phyloP scores from a whole-genome alignment of 1,139 yeast species.

The Candida albicans region DNA sequence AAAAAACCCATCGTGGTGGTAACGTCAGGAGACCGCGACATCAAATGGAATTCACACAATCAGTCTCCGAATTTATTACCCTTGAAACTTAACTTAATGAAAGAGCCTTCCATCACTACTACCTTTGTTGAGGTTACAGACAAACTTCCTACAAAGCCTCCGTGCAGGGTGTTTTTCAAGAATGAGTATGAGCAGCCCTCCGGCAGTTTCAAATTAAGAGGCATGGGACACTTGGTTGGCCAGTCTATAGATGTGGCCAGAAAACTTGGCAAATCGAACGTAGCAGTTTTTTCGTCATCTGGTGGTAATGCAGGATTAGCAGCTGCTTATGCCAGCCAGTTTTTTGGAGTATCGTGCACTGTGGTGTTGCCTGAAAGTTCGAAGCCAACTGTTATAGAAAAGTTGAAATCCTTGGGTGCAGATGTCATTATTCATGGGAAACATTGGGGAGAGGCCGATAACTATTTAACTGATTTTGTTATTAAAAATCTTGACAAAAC shows the following conservation, averaged over 20 bases:
- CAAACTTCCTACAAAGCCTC: constrained; percentile 29
- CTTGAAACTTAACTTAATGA: not conserved
- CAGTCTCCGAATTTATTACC: too few species aligned
- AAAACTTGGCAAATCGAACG: constrained; percentile 16
- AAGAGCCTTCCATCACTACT: constrained; percentile 21
- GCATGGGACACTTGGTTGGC: constrained; percentile 37
- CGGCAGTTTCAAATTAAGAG: constrained; percentile 42
- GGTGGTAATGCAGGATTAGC: constrained; percentile 52
- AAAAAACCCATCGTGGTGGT: too few species aligned
- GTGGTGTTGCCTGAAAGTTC: constrained; percentile 39
- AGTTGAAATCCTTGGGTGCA: constrained; percentile 29
- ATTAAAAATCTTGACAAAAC: constrained; percentile 16
- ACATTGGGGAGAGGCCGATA: constrained; percentile 41
- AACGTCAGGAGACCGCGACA: too few species aligned
- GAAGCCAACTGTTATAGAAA: constrained; percentile 25
- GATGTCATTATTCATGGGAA: constrained; percentile 32
- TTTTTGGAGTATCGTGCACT: constrained; percentile 32
- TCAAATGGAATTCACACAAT: too few species aligned
- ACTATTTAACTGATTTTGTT: constrained; percentile 24
- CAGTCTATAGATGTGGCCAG: constrained; percentile 22
- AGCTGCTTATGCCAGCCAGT: constrained; percentile 38
- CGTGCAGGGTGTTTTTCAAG: constrained; percentile 48
- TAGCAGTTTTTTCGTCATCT: constrained; percentile 40
- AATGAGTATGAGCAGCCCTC: constrained; percentile 44
- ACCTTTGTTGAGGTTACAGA: constrained; percentile 39